Evolutionary conservation across 352 stramenopile genomes (phyloP).

Genomic region (Phytophthora megakarya): DNA sequence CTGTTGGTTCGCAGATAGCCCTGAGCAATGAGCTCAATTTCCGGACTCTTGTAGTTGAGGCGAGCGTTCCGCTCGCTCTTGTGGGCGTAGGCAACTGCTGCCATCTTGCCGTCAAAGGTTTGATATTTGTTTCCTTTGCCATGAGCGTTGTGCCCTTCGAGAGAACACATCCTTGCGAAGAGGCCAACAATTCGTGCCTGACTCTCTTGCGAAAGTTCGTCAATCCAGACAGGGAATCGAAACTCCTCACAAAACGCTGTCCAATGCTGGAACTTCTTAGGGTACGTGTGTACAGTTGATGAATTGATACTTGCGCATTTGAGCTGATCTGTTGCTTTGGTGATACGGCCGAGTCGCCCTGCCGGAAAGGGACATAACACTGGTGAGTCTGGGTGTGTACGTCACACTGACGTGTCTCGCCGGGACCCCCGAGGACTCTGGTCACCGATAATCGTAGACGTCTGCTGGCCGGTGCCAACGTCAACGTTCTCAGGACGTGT

Average conservation of each 20-base stretch:
- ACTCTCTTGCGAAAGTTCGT: neutral
- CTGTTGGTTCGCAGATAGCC: slow-evolving; percentile 36
- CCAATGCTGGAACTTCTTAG: neutral
- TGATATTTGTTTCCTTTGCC: neutral
- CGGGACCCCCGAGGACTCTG: neutral
- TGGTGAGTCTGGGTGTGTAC: neutral
- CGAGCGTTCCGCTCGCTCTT: slow-evolving; percentile 16
- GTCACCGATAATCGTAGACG: neutral
- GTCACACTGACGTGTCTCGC: neutral
- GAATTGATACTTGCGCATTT: neutral
- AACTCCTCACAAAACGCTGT: neutral
- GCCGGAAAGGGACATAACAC: neutral
- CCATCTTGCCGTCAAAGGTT: neutral
- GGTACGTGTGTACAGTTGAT: neutral
- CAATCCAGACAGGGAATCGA: neutral
- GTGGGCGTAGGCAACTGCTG: slow-evolving; percentile 15
- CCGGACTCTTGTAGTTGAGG: slow-evolving; percentile 32
- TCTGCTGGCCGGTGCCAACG: too few species aligned
- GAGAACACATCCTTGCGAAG: neutral
- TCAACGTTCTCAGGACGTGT: too few species aligned
- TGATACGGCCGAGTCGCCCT: neutral
- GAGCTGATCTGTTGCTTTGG: neutral
- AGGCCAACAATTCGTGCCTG: neutral
- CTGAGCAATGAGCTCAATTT: slow-evolving; percentile 27
- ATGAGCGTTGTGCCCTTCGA: neutral